These are phyloP conservation scores for Trametes cubensis DNA, from an alignment of 768 basidiomycete genomes.

Conservation along the genomic window DNA sequence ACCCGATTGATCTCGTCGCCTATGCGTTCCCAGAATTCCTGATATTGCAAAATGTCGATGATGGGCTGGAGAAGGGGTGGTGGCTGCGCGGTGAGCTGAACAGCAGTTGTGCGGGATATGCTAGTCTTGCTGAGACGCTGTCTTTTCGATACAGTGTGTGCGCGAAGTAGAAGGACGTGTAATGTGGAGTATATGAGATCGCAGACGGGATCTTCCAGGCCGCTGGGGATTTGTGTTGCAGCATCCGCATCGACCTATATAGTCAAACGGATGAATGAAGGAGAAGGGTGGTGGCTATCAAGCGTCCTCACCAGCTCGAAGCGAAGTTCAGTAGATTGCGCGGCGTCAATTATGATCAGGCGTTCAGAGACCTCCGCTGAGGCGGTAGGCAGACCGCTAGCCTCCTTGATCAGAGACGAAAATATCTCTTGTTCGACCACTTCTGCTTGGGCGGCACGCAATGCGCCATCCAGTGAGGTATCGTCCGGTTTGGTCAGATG, in stretches of 20 bases:
- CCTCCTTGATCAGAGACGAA: slow-evolving; percentile 69
- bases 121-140: slow-evolving; percentile 40
- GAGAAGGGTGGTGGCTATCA: not conserved
- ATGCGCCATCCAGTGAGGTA: slow-evolving; percentile 49
- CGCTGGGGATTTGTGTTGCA: not conserved
- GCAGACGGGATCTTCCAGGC: slow-evolving; percentile 41
- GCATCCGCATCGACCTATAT: slow-evolving; percentile 35
- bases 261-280: not conserved
- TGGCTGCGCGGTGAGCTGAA: slow-evolving; percentile 26
- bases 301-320: slow-evolving; percentile 67
- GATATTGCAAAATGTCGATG: slow-evolving; percentile 80
- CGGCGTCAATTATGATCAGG: slow-evolving; percentile 75
- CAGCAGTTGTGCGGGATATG: slow-evolving; percentile 27
- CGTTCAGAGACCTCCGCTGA: slow-evolving; percentile 80
- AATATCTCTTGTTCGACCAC: slow-evolving; percentile 84
- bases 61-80: slow-evolving; percentile 69
- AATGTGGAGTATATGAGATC: slow-evolving; percentile 70
- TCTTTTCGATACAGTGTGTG: slow-evolving; percentile 54
- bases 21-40: slow-evolving; percentile 68
- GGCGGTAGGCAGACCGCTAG: slow-evolving; percentile 73
- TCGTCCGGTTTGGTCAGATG: slow-evolving; percentile 35
- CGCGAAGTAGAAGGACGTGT: slow-evolving; percentile 63
- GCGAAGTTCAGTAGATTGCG: slow-evolving; percentile 64
- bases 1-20: slow-evolving; percentile 58
- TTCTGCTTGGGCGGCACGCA: slow-evolving; percentile 68